Evolutionary conservation across 2,329 filamentous ascomycete species (phyloP), one percentile per base, ranked within the genome.

Genomic region (Hypoxylon sp.): DNA sequence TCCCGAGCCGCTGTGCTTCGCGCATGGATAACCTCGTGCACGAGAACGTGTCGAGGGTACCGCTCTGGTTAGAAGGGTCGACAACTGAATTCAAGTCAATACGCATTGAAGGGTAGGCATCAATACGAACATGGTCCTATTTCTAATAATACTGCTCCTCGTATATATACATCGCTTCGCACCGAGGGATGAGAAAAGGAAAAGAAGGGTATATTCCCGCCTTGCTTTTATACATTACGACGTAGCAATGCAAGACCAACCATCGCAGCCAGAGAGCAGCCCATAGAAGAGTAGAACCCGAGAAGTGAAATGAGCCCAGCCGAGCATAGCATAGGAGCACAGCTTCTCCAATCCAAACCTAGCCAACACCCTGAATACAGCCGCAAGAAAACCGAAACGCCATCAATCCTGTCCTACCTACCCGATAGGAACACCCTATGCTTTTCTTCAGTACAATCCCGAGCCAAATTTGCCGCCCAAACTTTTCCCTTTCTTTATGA

Each of bases 191-290:
- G 40, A 61, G 22, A 32, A 33, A 38, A 14, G 5, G 33, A 24
- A 55, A 56, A 49, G 11, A 24, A 40, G 49, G 61, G 55, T 64
- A 67, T 67, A 62, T 65, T n/a, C 57, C 61, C 61, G 50, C 57
- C 33, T 65, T 59, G 38, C 28, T 45, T 48, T 59, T 62, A 36
- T 36, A 44, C 49, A 24, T n/a, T 44, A 38, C 54, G 54, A 59
- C 32, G 52, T 16, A 44, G 49, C n/a, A 45, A 20, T 32, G 22
- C 14, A 50, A 5, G 11, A 42, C 30, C 30, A 52, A 1, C 16
- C 51, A 53, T 61, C 51, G 55, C 16, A 55, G 40, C 32, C 52
- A 36, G 12, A 18, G 28, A 48, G 33, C 14, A 55, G 38, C 32
- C 53, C 46, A 20, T 38, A 26, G 44, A 64, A 48, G 16, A 45